Evolutionary conservation across 2,329 filamentous ascomycete species (phyloP), one percentile per base, ranked within the genome.

Genomic region (Fusarium incarnatum): DNA sequence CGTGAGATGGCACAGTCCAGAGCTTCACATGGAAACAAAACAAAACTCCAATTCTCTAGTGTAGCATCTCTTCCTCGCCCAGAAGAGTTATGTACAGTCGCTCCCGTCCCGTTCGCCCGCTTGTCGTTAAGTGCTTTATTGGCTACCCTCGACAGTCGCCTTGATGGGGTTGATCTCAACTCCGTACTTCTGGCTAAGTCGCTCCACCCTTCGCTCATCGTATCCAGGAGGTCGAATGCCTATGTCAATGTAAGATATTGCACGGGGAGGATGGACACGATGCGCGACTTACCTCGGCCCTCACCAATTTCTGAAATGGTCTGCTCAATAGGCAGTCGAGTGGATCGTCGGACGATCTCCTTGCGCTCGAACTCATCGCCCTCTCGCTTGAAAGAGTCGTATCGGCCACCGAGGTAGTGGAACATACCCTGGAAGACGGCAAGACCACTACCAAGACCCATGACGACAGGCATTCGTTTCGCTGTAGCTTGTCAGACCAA

Each of bases 161-260:
- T 81, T 86, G 72, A 91, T 88, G 58, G 89, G 87, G 77, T 91
- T 88, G 77, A 97, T 90, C 72, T 97, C 94, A 77, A 97, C 88
- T 63, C 94, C 94, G 77, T 97, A 97, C 81, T 90, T 93, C 82
- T 94, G 91, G 87, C 93, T 91, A 80, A 98, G 87, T 75, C 93
- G 88, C 83, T 94, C 86, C 72, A 89, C 88, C 80, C 94, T 90
- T 80, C 94, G 87, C 85, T 97, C 93, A 74, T 93, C 91, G 78
- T 96, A 97, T 54, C 93, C 93, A 18, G 92, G 90, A 42, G 88
- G 92, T 73, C 91, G 87, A 75, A 97, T 93, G 58, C 92, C 94
- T 97, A 73, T 10, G 56, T 30, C 45, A 46, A 18, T 44, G 61
- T 72, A 40, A 63, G 73, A 76, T 53, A 72, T 56, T 56, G 45